Conservation (phyloP, 2,329 filamentous ascomycete species). For the Ploettnerulaceae sp. region DNA sequence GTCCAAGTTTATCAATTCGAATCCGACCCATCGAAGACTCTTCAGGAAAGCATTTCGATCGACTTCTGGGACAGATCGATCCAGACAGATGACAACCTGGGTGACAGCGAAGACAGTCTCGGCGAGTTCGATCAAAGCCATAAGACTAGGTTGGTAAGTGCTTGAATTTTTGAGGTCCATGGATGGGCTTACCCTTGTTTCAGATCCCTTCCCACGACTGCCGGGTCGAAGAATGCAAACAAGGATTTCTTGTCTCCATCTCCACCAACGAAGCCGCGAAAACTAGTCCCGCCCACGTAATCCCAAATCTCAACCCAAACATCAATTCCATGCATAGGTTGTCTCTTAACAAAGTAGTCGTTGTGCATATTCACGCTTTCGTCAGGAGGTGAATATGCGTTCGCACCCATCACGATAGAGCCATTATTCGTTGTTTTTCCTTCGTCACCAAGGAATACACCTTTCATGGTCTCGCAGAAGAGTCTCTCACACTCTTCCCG, state of each 20-base stretch:
- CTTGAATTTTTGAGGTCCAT: slow-evolving; percentile 9
- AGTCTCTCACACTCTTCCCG: slow-evolving; percentile 99
- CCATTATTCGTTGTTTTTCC: slow-evolving; percentile 66
- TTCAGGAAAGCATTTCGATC: slow-evolving; percentile 66
- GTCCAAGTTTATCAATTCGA: slow-evolving; percentile 75
- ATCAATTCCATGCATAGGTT: slow-evolving; percentile 26
- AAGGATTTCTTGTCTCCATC: slow-evolving; percentile 66
- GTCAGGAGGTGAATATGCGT: slow-evolving; percentile 42
- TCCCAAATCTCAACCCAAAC: slow-evolving; percentile 46
- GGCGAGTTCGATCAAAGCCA: slow-evolving; percentile 86
- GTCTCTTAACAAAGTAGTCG: slow-evolving; percentile 26
- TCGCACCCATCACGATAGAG: slow-evolving; percentile 84
- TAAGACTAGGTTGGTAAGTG: slow-evolving; percentile 54
- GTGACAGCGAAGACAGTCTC: slow-evolving; percentile 70
- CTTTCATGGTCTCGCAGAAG: slow-evolving; percentile 94
- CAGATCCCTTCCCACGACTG: slow-evolving; percentile 67
- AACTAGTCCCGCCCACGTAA: slow-evolving; percentile 76
- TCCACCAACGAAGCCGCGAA: slow-evolving; percentile 78
- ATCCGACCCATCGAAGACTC: slow-evolving; percentile 90
- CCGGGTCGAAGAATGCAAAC: slow-evolving; percentile 82
- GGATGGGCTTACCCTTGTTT: slow-evolving; percentile 71
- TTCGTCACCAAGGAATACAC: slow-evolving; percentile 96
- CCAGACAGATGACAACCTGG: slow-evolving; percentile 75
- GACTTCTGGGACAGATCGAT: slow-evolving; percentile 59
- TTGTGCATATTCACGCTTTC: slow-evolving; percentile 26